These are phyloP conservation scores for Cymbidium sinense DNA, from an alignment of 106 monocot species.

Conservation along the genomic window DNA sequence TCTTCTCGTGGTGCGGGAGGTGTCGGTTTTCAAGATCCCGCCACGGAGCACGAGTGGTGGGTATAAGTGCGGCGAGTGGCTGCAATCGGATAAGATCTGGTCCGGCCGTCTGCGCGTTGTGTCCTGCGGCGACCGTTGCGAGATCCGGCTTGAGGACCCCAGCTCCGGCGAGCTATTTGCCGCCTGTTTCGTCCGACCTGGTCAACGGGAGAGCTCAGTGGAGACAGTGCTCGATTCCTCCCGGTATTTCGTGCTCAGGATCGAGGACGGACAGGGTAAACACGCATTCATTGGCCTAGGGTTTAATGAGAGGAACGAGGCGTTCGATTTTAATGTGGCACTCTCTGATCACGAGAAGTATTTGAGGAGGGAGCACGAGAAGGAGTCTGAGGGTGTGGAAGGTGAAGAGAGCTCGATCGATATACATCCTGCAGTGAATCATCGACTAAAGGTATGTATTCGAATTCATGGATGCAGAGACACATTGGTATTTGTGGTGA, in stretches of 20 bases:
- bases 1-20: constrained; percentile 92
- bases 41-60: constrained; percentile 81
- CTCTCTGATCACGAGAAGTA: constrained; percentile 96
- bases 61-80: constrained; percentile 97
- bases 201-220: constrained; percentile 66
- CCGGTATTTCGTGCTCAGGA: constrained; percentile 83
- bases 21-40: constrained; percentile 95
- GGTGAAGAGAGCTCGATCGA: constrained; percentile 17
- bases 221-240: constrained; percentile 94
- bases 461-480: background rate
- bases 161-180: constrained; percentile 89
- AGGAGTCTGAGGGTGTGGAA: constrained; percentile 5
- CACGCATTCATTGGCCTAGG: constrained; percentile 85
- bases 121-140: constrained; percentile 76
- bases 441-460: constrained; percentile 20
- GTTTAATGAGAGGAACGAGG: constrained; percentile 63
- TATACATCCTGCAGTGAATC: constrained; percentile 26
- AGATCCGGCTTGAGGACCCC: constrained; percentile 96
- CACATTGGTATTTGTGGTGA: background rate
- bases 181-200: constrained; percentile 71
- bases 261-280: constrained; percentile 90
- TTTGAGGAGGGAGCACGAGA: constrained; percentile 67
- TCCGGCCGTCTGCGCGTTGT: constrained; percentile 94
- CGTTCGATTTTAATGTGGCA: constrained; percentile 97
- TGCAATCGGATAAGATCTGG: constrained; percentile 98